Percentiles rank a stretch among this genome's conserved stretches.
Conservation (phyloP, 1,284 basidiomycete genomes). For the Waitea zeae region DNA sequence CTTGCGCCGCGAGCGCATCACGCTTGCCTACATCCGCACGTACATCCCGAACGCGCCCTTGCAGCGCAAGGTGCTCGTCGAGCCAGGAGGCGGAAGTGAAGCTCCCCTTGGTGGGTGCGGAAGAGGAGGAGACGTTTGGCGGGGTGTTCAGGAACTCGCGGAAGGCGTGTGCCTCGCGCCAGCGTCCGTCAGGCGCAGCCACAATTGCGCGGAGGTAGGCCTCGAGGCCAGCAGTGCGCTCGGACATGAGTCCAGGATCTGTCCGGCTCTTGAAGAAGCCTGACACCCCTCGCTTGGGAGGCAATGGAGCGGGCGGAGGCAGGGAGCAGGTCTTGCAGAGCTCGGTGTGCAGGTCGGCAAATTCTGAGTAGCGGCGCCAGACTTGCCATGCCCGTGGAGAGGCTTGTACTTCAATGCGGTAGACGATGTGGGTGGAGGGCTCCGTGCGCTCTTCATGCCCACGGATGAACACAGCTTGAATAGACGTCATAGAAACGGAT, state of each 20-base stretch:
- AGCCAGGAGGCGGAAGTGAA: conserved; percentile 73
- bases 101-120: conserved; percentile 11
- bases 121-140: conserved; percentile 28
- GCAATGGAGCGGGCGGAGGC: conserved; percentile 59
- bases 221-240: conserved; percentile 64
- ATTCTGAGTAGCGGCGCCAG: conserved; percentile 88
- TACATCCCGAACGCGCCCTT: conserved; percentile 58
- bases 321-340: conserved; percentile 56
- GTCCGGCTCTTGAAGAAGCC: conserved; percentile 34
- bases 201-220: conserved; percentile 78
- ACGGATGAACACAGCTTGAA: conserved; percentile 56
- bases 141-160: conserved; percentile 79
- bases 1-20: conserved; percentile 62
- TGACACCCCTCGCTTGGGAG: conserved; percentile 70
- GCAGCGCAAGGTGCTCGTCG: conserved; percentile 65
- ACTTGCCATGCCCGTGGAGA: conserved; percentile 84
- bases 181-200: conserved; percentile 61
- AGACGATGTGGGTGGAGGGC: conserved; percentile 66
- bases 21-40: conserved; percentile 77
- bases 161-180: conserved; percentile 72
- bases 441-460: conserved; percentile 45
- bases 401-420: conserved; percentile 64
- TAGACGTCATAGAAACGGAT: conserved; percentile 55
- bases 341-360: conserved; percentile 72
- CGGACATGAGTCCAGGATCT: conserved; percentile 39